Evolutionary conservation across 805 yeast genomes (phyloP).

Genomic region (Candida dajiaensis): DNA sequence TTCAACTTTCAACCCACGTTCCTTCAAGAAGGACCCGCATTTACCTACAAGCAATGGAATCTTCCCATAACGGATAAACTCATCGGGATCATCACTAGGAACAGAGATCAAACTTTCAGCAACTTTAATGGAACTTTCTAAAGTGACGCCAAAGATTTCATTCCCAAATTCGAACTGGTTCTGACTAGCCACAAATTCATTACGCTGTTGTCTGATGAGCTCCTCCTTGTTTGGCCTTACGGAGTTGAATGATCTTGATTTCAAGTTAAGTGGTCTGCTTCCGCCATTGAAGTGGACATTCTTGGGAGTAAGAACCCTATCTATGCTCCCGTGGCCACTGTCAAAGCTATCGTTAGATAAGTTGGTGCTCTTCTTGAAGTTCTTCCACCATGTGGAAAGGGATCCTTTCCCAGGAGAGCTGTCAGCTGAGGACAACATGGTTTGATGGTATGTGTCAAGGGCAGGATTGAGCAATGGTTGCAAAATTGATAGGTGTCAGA

Average conservation of each 20-base stretch:
- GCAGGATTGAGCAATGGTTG: neutral
- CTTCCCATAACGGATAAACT: slow-evolving; percentile 72
- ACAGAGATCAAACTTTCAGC: slow-evolving; percentile 77
- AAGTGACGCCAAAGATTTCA: slow-evolving; percentile 73
- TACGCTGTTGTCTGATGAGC: slow-evolving; percentile 30
- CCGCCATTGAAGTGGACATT: slow-evolving; percentile 9
- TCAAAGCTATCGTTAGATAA: slow-evolving; percentile 18
- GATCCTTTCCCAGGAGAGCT: slow-evolving; percentile 30
- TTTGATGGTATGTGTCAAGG: neutral
- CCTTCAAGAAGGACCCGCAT: slow-evolving; percentile 83
- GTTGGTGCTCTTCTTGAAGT: slow-evolving; percentile 26
- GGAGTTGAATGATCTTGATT: slow-evolving; percentile 28
- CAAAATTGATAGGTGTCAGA: neutral
- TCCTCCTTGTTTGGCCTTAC: slow-evolving; percentile 18
- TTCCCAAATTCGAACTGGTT: slow-evolving; percentile 33
- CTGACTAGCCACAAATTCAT: slow-evolving; percentile 29
- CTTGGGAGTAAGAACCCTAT: slow-evolving; percentile 10
- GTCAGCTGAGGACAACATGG: slow-evolving; percentile 19
- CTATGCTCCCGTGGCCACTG: slow-evolving; percentile 7
- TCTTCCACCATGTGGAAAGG: slow-evolving; percentile 34
- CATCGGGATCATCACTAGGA: slow-evolving; percentile 48
- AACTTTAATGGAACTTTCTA: slow-evolving; percentile 60
- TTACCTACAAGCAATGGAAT: slow-evolving; percentile 95
- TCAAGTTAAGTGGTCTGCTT: slow-evolving; percentile 30
- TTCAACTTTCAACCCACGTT: slow-evolving; percentile 70